These are phyloP conservation scores for Boletus speciosus DNA, from an alignment of 768 basidiomycete genomes.

Conservation along the genomic window DNA sequence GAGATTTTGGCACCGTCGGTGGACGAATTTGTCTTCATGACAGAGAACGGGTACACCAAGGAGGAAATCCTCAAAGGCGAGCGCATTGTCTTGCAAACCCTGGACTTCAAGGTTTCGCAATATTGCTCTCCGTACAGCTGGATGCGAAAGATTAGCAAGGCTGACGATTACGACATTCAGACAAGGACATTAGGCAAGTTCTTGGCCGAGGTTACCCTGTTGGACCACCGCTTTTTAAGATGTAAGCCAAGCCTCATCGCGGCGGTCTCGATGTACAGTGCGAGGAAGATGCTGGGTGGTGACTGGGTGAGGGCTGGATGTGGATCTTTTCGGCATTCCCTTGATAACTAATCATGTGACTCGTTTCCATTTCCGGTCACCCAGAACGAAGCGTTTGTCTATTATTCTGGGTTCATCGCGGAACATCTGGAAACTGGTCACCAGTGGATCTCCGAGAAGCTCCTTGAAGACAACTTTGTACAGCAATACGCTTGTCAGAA, in stretches of 20 bases:
- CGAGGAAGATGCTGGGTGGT: slow-evolving; percentile 89
- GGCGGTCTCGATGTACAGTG: slow-evolving; percentile 96
- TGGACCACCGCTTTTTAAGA: slow-evolving; percentile 89
- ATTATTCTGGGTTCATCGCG: slow-evolving; percentile 89
- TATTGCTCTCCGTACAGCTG: slow-evolving; percentile 99
- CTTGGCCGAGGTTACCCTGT: slow-evolving; percentile 90
- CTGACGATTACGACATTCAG: slow-evolving; percentile 97
- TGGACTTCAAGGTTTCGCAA: slow-evolving; percentile 93
- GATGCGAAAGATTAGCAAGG: slow-evolving; percentile 98
- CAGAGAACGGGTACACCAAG: slow-evolving; percentile 87
- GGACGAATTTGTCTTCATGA: slow-evolving; percentile 99
- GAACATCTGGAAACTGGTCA: slow-evolving; percentile 83
- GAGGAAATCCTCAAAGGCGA: slow-evolving; percentile 99
- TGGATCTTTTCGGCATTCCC: slow-evolving; percentile 8
- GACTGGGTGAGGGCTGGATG: slow-evolving; percentile 77
- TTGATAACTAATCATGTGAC: slow-evolving; percentile 32
- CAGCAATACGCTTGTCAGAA: slow-evolving; percentile 90
- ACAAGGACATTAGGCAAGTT: slow-evolving; percentile 97
- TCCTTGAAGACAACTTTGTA: slow-evolving; percentile 77
- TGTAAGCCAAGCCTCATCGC: slow-evolving; percentile 93
- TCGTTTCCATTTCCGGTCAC: slow-evolving; percentile 23
- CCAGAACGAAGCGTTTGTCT: slow-evolving; percentile 88
- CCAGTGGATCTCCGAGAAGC: slow-evolving; percentile 75
- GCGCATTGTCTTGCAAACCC: slow-evolving; percentile 89
- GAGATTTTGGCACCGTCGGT: slow-evolving; percentile 96